Conservation (phyloP, 305 asterid genomes). For the Withania somnifera region DNA sequence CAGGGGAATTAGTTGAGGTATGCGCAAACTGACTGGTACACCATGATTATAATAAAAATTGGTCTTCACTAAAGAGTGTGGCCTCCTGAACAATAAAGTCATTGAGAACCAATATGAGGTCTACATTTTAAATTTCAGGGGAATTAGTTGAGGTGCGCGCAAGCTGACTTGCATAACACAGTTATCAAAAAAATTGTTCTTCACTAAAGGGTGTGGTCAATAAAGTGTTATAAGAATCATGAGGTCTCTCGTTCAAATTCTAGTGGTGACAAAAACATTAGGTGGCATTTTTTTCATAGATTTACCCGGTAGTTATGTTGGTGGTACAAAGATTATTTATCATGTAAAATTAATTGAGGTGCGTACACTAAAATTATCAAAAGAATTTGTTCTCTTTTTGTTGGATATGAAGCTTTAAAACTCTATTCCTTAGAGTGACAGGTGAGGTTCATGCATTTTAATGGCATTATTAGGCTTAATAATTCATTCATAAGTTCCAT, state of each 20-base stretch:
- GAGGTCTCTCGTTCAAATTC: too few species aligned
- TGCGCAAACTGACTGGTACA: too few species aligned
- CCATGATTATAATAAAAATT: too few species aligned
- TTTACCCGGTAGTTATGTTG: rapidly evolving
- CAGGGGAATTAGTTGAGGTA: too few species aligned
- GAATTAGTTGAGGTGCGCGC: too few species aligned
- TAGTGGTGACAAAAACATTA: rapidly evolving
- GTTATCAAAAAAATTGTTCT: too few species aligned
- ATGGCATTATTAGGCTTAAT: conserved; percentile 2
- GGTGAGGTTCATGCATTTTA: conserved; percentile 3
- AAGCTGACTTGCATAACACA: too few species aligned
- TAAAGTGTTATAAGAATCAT: too few species aligned
- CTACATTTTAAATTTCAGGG: background rate
- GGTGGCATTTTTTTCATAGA: background rate
- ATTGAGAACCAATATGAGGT: background rate
- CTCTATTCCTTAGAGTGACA: background rate
- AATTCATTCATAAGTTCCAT: background rate
- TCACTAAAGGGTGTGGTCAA: too few species aligned
- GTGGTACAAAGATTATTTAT: rapidly evolving
- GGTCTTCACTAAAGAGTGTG: too few species aligned
- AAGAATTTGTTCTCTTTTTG: background rate
- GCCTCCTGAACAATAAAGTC: too few species aligned
- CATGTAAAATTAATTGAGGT: rapidly evolving
- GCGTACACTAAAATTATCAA: background rate
- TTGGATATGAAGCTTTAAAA: background rate